Evolutionary conservation across 306 rosid genomes (phyloP), one percentile per base, ranked within the genome.

Genomic region (Citrullus amarus): DNA sequence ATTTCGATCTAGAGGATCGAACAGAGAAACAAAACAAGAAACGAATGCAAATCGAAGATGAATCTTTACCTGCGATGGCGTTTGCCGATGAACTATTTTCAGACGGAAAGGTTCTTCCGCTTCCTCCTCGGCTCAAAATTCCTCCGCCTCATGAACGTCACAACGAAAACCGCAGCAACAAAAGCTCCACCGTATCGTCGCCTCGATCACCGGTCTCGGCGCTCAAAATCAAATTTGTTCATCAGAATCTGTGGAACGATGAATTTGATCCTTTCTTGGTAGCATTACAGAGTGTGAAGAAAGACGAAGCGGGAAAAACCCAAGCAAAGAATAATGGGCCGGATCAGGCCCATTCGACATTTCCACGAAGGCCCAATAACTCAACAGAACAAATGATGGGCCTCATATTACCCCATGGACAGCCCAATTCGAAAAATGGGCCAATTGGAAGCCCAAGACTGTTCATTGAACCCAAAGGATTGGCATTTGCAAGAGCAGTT

Each of bases 211-310:
- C 88, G 0, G 78, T 81, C 25, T 89, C 80, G 15, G 46, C 59
- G 30, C 81, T 85, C 16, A 81, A 82, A 81, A 78, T 79, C 39
- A 88, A 84, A 0, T 81, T 95, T 70, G 72, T 80, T 0, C 72
- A 79, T 2, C 80, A 17, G 46, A 80, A 85, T 79, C 44, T 28
- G 28, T 86, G 93, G 96, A 88, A 89, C 14, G 97, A 95, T 83
- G 93, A 87, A 60, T 89, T 88, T 82, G 98, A 95, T 86, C 98
- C 98, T 1, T 95, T 91, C 89, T 80, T 41, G 90, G 96, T 59
- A 76, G 97, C 93, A 38, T 55, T 92, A 69, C 83, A 92, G 85
- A 83, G 81, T 66, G 95, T 90, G 15, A 92, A 15, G 85, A 85
- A 78, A 58, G 91, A 84, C n/a, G 79, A 51, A 83, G 72, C 84